Conservation (phyloP, 148 eudicot genomes). For the Rhododendron griersonianum region DNA sequence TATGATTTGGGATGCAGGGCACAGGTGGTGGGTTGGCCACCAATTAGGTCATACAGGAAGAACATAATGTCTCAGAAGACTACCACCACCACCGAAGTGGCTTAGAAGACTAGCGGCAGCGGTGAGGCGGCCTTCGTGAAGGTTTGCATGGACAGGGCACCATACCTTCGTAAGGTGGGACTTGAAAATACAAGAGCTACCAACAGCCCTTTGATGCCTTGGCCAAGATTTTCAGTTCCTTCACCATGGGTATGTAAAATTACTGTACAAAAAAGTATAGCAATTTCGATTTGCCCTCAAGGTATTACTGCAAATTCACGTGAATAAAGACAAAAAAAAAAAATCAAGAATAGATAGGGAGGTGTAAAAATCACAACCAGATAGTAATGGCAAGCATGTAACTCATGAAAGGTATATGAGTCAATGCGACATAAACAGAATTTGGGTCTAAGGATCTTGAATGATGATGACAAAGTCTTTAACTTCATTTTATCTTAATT, state of each 20-base stretch:
- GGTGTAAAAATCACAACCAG: too few species aligned
- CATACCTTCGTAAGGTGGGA: slow-evolving; percentile 64
- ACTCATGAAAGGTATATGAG: too few species aligned
- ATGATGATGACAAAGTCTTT: too few species aligned
- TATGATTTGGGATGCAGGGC: slow-evolving; percentile 19
- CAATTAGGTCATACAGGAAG: slow-evolving; percentile 42
- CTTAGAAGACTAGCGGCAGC: slow-evolving; percentile 18
- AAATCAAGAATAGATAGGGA: too few species aligned
- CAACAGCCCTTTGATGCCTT: slow-evolving; percentile 58
- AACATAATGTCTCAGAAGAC: slow-evolving; percentile 34
- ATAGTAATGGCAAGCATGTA: too few species aligned
- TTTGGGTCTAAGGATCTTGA: too few species aligned
- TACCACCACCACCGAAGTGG: slow-evolving; percentile 18
- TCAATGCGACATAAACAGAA: too few species aligned
- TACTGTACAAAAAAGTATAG: background rate
- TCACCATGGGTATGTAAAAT: slow-evolving; percentile 41
- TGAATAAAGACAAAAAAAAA: too few species aligned
- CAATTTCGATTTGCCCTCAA: too few species aligned
- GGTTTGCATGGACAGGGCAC: slow-evolving; percentile 70
- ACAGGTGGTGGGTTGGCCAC: slow-evolving; percentile 52
- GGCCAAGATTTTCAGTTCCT: slow-evolving; percentile 68
- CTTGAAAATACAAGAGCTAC: slow-evolving; percentile 52
- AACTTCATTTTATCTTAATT: too few species aligned
- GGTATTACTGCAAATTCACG: too few species aligned
- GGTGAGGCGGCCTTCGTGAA: slow-evolving; percentile 40